phyloP scores from a whole-genome alignment of 2,329 filamentous ascomycete genomes.

The Claviceps maximensis region DNA sequence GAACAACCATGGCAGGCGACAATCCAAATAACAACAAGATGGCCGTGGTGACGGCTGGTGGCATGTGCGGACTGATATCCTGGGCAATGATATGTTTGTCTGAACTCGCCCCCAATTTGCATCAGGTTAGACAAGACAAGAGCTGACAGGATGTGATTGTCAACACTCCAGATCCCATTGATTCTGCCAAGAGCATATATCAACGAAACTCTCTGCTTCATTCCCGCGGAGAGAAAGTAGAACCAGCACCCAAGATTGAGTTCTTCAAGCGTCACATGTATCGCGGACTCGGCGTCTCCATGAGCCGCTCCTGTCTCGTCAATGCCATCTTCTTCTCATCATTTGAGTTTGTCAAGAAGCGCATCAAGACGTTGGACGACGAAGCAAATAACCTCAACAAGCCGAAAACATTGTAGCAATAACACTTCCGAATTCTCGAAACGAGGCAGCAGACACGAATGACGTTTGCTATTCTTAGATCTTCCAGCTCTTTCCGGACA shows the following conservation, averaged over 20 bases:
- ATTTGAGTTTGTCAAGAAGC: conserved; percentile 71
- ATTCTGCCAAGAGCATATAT: conserved; percentile 76
- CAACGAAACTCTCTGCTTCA: conserved; percentile 68
- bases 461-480: not conserved
- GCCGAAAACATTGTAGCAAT: conserved; percentile 6
- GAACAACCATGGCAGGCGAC: conserved; percentile 60
- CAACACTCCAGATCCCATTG: conserved; percentile 45
- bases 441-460: not conserved
- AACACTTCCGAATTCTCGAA: not conserved
- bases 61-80: conserved; percentile 69
- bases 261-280: conserved; percentile 73
- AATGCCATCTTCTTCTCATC: conserved; percentile 86
- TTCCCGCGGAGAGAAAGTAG: conserved; percentile 48
- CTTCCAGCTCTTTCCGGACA: not conserved
- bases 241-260: conserved; percentile 57
- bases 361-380: conserved; percentile 38
- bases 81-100: conserved; percentile 63
- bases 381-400: conserved; percentile 8
- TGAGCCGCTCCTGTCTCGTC: conserved; percentile 67
- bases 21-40: conserved; percentile 64
- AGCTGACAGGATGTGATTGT: not conserved
- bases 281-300: conserved; percentile 69
- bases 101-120: not conserved
- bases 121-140: not conserved
- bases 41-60: conserved; percentile 65